Conservation (phyloP, 2,329 filamentous ascomycete species). For the Talaromyces sp. region DNA sequence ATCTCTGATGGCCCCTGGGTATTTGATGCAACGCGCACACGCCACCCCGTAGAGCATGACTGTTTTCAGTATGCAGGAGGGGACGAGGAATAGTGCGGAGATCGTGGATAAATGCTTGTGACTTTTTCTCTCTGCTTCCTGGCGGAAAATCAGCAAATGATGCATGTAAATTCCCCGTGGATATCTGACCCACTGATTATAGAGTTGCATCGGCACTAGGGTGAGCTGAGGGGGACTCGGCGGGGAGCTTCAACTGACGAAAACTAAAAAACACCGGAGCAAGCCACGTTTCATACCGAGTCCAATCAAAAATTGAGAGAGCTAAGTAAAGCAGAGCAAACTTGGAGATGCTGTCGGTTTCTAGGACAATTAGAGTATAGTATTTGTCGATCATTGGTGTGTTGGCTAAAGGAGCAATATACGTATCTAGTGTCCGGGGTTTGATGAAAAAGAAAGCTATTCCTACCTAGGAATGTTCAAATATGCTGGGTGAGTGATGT, state of each 20-base stretch:
- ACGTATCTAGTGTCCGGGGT: neutral
- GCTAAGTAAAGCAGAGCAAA: neutral
- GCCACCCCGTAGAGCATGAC: neutral
- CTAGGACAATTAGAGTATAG: neutral
- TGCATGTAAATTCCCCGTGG: neutral
- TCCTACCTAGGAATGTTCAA: neutral
- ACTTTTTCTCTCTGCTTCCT: neutral
- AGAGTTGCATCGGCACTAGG: slow-evolving; percentile 11
- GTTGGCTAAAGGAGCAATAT: neutral
- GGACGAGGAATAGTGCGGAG: neutral
- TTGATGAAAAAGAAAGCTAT: neutral
- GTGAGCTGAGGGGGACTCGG: neutral
- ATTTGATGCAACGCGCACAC: neutral
- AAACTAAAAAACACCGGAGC: neutral
- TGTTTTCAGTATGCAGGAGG: neutral
- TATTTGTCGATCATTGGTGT: slow-evolving; percentile 4
- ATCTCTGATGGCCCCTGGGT: neutral
- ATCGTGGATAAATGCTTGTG: neutral
- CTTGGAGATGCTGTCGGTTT: neutral
- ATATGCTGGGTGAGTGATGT: neutral
- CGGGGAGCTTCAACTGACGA: neutral
- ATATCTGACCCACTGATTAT: slow-evolving; percentile 7
- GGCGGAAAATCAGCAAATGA: neutral
- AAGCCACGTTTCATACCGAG: neutral
- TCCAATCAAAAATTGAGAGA: neutral